These are phyloP conservation scores for Pythium aquatile DNA, from an alignment of 352 stramenopile species.

Conservation along the genomic window DNA sequence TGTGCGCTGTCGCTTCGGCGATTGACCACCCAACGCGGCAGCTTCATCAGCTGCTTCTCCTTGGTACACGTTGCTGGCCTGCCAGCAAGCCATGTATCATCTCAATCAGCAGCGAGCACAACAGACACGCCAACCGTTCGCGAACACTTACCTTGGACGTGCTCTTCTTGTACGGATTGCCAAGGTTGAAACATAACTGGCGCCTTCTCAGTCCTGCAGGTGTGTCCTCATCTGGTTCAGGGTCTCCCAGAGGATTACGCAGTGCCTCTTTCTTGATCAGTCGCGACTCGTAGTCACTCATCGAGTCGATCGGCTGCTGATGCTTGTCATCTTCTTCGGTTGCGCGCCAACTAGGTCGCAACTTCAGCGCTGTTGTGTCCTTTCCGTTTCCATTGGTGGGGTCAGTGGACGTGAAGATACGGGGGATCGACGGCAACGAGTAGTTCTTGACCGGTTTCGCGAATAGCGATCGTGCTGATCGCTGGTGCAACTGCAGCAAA, in stretches of 20 bases:
- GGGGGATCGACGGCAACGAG: neutral
- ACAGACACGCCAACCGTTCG: neutral
- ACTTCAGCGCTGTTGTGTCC: conserved; percentile 34
- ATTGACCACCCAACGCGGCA: conserved; percentile 68
- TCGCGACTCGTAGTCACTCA: conserved; percentile 89
- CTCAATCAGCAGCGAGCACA: neutral
- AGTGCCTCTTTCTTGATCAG: conserved; percentile 85
- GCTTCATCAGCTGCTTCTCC: conserved; percentile 84
- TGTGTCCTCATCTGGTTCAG: conserved; percentile 83
- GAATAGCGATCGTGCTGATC: conserved; percentile 55
- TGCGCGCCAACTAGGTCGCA: conserved; percentile 58
- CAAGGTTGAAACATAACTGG: conserved; percentile 84
- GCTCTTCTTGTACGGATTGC: conserved; percentile 89
- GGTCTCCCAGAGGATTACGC: conserved; percentile 79
- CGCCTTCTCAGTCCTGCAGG: conserved; percentile 64
- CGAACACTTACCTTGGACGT: conserved; percentile 55
- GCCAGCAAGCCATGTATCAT: conserved; percentile 18
- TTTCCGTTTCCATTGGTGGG: conserved; percentile 18
- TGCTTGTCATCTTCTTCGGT: conserved; percentile 82
- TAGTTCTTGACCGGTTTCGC: conserved; percentile 38
- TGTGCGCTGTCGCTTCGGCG: conserved; percentile 76
- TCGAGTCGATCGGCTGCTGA: conserved; percentile 80
- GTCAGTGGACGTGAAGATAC: neutral
- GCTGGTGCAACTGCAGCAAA: conserved; percentile 46
- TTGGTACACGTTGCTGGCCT: conserved; percentile 81